phyloP scores from a whole-genome alignment of 768 basidiomycete species.

The Obba rivulosa region DNA sequence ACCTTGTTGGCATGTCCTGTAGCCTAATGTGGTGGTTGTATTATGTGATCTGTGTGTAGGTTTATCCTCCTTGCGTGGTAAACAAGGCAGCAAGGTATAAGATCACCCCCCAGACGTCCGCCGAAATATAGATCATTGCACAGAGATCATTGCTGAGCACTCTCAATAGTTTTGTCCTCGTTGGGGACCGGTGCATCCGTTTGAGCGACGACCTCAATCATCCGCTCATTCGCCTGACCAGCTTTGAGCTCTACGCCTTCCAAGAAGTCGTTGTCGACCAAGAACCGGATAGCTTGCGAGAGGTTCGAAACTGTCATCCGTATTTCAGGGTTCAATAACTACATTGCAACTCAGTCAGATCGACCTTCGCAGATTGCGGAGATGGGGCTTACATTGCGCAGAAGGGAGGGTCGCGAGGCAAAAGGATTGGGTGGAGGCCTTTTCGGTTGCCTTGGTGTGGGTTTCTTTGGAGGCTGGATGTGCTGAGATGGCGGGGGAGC shows the following conservation, averaged over 20 bases:
- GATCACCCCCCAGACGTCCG: no score
- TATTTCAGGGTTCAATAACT: constrained; percentile 85
- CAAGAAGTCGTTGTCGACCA: constrained; percentile 88
- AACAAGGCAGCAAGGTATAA: no score
- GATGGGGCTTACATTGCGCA: constrained; percentile 65
- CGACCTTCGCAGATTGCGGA: not conserved
- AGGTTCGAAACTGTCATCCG: constrained; percentile 85
- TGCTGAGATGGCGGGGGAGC: not conserved
- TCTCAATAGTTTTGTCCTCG: not conserved
- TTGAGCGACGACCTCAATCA: constrained; percentile 54
- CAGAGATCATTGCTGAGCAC: not conserved
- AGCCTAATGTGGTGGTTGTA: not conserved
- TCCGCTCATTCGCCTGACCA: constrained; percentile 62
- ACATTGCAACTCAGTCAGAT: not conserved
- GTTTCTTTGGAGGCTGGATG: constrained; percentile 17
- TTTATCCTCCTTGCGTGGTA: no score
- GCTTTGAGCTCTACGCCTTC: constrained; percentile 72
- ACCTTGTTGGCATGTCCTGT: no score
- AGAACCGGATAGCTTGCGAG: constrained; percentile 86
- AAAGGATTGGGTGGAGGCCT: constrained; percentile 59
- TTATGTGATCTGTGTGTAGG: not conserved
- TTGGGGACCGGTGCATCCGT: constrained; percentile 4
- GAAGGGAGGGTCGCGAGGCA: constrained; percentile 57
- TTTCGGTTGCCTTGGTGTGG: constrained; percentile 37
- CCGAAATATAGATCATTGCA: no score